Evolutionary conservation across 306 rosid genomes (phyloP).

Genomic region (Casuarina equisetifolia): DNA sequence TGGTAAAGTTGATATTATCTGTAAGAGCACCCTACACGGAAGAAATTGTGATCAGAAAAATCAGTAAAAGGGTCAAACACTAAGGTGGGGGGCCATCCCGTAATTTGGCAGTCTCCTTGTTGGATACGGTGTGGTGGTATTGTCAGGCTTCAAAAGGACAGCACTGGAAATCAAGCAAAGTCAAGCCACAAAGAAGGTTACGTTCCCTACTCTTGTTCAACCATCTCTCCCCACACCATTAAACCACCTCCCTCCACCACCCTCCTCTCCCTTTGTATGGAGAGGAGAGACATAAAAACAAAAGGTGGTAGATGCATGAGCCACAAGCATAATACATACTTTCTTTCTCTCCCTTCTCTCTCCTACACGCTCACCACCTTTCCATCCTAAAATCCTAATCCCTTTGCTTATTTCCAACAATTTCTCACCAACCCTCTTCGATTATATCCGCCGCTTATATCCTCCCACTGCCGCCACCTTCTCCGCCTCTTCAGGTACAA

Average conservation of each 20-base stretch:
- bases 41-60: too few species aligned
- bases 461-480: slow-evolving; percentile 36
- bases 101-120: slow-evolving; percentile 4
- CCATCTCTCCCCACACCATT: slow-evolving; percentile 36
- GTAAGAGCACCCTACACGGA: too few species aligned
- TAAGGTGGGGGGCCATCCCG: slow-evolving; percentile 30
- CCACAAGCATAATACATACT: slow-evolving; percentile 45
- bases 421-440: slow-evolving; percentile 29
- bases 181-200: slow-evolving; percentile 30
- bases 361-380: slow-evolving; percentile 52
- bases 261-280: slow-evolving; percentile 27
- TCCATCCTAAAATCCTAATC: slow-evolving; percentile 40
- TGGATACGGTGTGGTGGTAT: slow-evolving; percentile 19
- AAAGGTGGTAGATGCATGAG: slow-evolving; percentile 97
- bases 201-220: slow-evolving; percentile 32
- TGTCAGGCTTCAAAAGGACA: slow-evolving; percentile 41
- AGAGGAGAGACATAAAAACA: slow-evolving; percentile 37
- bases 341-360: slow-evolving; percentile 26
- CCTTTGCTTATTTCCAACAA: slow-evolving; percentile 13
- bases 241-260: slow-evolving; percentile 44
- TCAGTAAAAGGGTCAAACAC: background rate
- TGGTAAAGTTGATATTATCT: too few species aligned
- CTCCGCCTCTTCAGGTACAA: slow-evolving; percentile 45
- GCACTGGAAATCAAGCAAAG: slow-evolving; percentile 38
- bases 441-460: slow-evolving; percentile 22